A percentile compares a stretch with the other conserved stretches of the same genome.
Conservation (phyloP, 2,329 filamentous ascomycete species). For the Penicillium capsulatum region DNA sequence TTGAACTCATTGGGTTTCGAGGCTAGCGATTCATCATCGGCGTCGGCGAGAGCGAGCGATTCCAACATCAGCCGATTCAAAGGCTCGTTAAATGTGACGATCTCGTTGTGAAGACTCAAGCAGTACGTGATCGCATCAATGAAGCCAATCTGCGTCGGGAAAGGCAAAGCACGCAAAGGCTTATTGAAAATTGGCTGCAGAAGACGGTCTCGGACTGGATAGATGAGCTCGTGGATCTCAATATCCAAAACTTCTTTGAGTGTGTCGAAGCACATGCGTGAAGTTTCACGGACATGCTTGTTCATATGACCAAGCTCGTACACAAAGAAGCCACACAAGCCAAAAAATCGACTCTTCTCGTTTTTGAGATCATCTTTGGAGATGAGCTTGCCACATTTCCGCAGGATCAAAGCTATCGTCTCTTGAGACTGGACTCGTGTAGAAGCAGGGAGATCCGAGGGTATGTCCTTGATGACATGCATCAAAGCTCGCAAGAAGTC, state of each 20-base stretch:
- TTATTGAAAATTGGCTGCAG: conserved; percentile 94
- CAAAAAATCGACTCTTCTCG: conserved; percentile 62
- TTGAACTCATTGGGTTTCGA: conserved; percentile 91
- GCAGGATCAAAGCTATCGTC: conserved; percentile 74
- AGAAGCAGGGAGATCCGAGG: conserved; percentile 84
- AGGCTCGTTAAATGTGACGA: conserved; percentile 87
- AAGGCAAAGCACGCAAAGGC: conserved; percentile 84
- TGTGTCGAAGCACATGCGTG: conserved; percentile 73
- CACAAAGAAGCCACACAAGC: conserved; percentile 79
- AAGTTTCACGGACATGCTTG: conserved; percentile 83
- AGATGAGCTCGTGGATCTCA: conserved; percentile 81
- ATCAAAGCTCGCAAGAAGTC: conserved; percentile 89
- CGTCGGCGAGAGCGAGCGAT: conserved; percentile 87
- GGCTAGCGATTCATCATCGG: conserved; percentile 85
- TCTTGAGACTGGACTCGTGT: conserved; percentile 78
- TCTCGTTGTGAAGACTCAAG: conserved; percentile 79
- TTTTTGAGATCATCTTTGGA: conserved; percentile 74
- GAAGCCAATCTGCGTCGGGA: conserved; percentile 93
- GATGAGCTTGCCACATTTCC: conserved; percentile 71
- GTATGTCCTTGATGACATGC: conserved; percentile 98
- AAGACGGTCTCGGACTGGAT: conserved; percentile 83
- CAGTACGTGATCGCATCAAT: conserved; percentile 98
- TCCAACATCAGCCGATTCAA: conserved; percentile 88
- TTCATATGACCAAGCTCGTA: conserved; percentile 94
- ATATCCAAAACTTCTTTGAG: conserved; percentile 73